These are phyloP conservation scores for Penicillium paneum DNA, from an alignment of 2,329 filamentous ascomycete species.

Conservation along the genomic window DNA sequence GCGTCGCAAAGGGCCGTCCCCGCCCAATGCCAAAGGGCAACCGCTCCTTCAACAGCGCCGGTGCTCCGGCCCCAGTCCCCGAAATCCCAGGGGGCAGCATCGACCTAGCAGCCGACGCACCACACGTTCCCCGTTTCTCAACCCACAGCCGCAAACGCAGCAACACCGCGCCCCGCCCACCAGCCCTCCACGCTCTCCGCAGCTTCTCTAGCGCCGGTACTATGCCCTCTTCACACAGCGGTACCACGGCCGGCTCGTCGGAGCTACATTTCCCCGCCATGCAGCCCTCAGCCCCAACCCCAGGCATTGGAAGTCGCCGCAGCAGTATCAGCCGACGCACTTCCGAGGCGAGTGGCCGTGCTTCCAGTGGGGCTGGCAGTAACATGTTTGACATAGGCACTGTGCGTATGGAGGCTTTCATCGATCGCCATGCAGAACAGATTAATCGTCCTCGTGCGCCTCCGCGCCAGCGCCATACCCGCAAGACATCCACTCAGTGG, in stretches of 20 bases:
- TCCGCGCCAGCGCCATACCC: constrained; percentile 23
- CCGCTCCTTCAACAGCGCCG: constrained; percentile 36
- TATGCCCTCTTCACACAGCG: constrained; percentile 47
- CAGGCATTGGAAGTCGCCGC: constrained; percentile 33
- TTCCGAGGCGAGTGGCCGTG: constrained; percentile 48
- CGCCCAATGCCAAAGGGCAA: constrained; percentile 42
- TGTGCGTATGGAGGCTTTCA: constrained; percentile 95
- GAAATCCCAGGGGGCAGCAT: constrained; percentile 29
- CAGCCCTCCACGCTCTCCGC: constrained; percentile 61
- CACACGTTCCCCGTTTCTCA: constrained; percentile 53
- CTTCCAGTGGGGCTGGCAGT: constrained; percentile 42
- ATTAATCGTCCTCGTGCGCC: constrained; percentile 27
- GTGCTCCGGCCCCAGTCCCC: constrained; percentile 31
- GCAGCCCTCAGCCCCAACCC: constrained; percentile 23
- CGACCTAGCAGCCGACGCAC: constrained; percentile 46
- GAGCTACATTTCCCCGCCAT: constrained; percentile 51
- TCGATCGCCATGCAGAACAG: constrained; percentile 51
- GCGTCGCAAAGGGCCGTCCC: constrained; percentile 73
- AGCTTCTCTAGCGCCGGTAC: constrained; percentile 62
- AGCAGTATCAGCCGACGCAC: constrained; percentile 52
- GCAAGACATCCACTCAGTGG: constrained; percentile 35
- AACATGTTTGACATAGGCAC: constrained; percentile 88
- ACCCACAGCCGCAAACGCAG: constrained; percentile 78
- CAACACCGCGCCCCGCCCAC: constrained; percentile 71
- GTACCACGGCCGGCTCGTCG: constrained; percentile 58